Conservation (phyloP, 345 rosid species). For the Eucalyptus curtisii region DNA sequence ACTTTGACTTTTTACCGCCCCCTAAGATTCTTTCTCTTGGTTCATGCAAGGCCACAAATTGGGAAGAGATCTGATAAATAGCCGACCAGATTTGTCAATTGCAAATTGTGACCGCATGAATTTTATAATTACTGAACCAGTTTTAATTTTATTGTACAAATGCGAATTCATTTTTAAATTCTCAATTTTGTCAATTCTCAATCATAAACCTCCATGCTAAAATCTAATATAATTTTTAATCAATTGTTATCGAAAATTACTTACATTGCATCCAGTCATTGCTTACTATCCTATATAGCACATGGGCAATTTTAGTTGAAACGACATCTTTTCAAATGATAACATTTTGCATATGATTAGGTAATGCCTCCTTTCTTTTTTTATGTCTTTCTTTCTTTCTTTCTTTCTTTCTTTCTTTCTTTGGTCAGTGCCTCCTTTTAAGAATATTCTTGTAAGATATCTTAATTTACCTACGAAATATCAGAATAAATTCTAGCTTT, state of each 20-base stretch:
- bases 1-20: not conserved
- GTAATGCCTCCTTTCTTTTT: too few relatives aligned
- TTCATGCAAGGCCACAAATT: not conserved
- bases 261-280: accelerated
- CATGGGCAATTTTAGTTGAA: accelerated
- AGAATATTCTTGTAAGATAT: not conserved
- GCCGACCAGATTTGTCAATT: not conserved
- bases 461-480: not conserved
- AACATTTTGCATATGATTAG: not conserved
- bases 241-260: not conserved
- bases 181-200: accelerated
- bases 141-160: not conserved
- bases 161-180: not conserved
- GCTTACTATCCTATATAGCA: accelerated
- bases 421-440: too few relatives aligned
- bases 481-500: not conserved
- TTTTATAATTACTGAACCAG: not conserved
- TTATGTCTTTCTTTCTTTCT: too few relatives aligned
- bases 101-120: not conserved
- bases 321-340: not conserved
- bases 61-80: not conserved
- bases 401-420: too few relatives aligned
- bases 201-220: accelerated
- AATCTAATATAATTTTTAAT: not conserved
- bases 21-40: not conserved